A percentile compares a stretch with the other conserved stretches of the same genome.
These are phyloP conservation scores for Hordeum pubiflorum DNA, from an alignment of 202 grass and related monocot genomes.

Conservation along the genomic window DNA sequence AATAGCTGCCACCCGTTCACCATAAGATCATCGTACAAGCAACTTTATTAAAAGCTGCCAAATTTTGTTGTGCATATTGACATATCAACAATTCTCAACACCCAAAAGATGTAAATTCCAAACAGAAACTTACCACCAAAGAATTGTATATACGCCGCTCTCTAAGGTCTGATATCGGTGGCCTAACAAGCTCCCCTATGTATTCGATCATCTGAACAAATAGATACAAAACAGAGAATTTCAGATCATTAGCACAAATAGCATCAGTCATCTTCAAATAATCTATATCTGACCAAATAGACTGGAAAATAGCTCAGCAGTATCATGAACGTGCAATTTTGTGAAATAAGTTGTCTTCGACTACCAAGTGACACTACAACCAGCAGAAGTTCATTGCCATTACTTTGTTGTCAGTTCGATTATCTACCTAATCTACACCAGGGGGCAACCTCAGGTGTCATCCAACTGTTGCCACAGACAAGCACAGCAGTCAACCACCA, in stretches of 20 bases:
- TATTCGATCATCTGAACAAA: conserved; percentile 85
- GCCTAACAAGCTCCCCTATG: conserved; percentile 90
- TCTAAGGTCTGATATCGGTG: conserved; percentile 86
- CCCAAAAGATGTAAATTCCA: conserved; percentile 13
- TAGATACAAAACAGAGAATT: conserved; percentile 31
- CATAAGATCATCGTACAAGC: not conserved
- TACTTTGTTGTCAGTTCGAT: not conserved
- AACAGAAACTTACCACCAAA: conserved; percentile 67
- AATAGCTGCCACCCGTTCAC: not conserved
- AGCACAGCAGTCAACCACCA: not conserved
- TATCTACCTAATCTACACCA: not conserved
- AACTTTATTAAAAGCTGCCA: not conserved
- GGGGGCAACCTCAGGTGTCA: not conserved
- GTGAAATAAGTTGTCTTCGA: not conserved
- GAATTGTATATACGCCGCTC: conserved; percentile 83
- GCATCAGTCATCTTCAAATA: not conserved
- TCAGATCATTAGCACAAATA: conserved; percentile 17
- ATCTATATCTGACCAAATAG: conserved; percentile 7
- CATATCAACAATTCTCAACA: not conserved
- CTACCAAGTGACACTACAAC: not conserved
- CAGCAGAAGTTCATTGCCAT: not conserved
- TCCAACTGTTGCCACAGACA: not conserved
- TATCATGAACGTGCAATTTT: not conserved
- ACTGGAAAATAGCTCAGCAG: not conserved
- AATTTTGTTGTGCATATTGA: not conserved